Evolutionary conservation across 2,329 filamentous ascomycete species (phyloP), one percentile per base, ranked within the genome.

Genomic region (Macrophomina tecta): DNA sequence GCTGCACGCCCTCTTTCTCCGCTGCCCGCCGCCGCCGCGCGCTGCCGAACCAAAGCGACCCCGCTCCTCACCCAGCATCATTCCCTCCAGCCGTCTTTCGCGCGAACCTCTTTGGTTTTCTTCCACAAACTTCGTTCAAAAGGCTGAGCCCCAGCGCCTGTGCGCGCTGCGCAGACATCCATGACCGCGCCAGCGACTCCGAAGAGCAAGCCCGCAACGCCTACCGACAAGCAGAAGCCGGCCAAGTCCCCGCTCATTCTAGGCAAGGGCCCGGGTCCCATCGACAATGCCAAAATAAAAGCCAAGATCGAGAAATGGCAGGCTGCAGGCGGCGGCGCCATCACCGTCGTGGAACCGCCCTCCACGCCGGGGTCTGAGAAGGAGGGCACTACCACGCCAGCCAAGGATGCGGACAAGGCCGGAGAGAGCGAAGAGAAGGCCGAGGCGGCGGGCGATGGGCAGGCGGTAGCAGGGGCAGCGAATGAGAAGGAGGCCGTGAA

Each of bases 241-340:
- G 70, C 72, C 71, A 74, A 71, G 68, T 73, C 77, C 64, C 73
- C 75, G 66, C 72, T 72, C 67, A 76, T 78, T 68, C 77, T 79
- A 67, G 77, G 77, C 51, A 78, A 78, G 71, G 77, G 77, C 67
- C 78, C 78, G 69, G 77, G 76, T 70, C 78, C 78, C 70, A 74
- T 78, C 72, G 74, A 76, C 70, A 76, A 76, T 62, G 82, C 79
- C 72, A 83, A 84, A 71, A 81, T 96, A 56, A 87, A 87, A 69
- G 90, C 92, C 71, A 89, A 93, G 73, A 91, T 97, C 64, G 90
- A 89, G 72, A 86, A 90, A 78, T 97, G 93, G 93, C 93, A 97
- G 78, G 90, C 90, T 74, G 84, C 89, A 71, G 92, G 91, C 73
- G 91, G 90, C 40, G 85, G 86, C 5, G 90, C 89, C 32, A 49